Evolutionary conservation across 2,329 filamentous ascomycete species (phyloP).

Genomic region (Curvularia sp.): DNA sequence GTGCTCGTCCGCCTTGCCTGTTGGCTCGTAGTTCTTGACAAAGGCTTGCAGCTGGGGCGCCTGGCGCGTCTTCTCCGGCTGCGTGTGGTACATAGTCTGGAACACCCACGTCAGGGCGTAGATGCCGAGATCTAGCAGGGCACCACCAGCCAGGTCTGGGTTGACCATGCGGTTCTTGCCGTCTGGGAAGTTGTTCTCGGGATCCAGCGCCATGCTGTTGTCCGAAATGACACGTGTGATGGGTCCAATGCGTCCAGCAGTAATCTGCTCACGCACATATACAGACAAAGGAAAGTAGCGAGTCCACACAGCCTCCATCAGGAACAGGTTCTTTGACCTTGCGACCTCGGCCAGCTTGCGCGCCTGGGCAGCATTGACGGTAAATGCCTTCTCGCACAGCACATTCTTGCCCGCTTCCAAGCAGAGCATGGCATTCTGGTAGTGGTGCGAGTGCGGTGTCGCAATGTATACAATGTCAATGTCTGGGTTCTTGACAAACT

Average conservation of each 20-base stretch:
- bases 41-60: conserved; percentile 72
- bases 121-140: conserved; percentile 83
- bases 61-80: conserved; percentile 69
- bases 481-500: conserved; percentile 78
- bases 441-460: conserved; percentile 91
- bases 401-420: conserved; percentile 86
- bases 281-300: conserved; percentile 85
- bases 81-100: conserved; percentile 84
- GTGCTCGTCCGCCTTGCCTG: conserved; percentile 77
- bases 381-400: conserved; percentile 89
- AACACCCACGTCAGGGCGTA: conserved; percentile 92
- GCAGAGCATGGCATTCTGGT: conserved; percentile 87
- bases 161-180: conserved; percentile 79
- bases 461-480: conserved; percentile 89
- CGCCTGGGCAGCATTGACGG: conserved; percentile 80
- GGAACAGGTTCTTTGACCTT: conserved; percentile 66
- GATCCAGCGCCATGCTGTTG: conserved; percentile 65
- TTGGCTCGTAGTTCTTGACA: conserved; percentile 72
- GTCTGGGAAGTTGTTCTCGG: conserved; percentile 62
- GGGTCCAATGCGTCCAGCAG: conserved; percentile 61
- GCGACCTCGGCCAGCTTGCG: conserved; percentile 76
- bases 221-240: conserved; percentile 66
- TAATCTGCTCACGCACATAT: conserved; percentile 72
- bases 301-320: conserved; percentile 78
- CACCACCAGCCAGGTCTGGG: conserved; percentile 80